Conservation (phyloP, 2,329 filamentous ascomycete species). For the Podosphaera fusca region DNA sequence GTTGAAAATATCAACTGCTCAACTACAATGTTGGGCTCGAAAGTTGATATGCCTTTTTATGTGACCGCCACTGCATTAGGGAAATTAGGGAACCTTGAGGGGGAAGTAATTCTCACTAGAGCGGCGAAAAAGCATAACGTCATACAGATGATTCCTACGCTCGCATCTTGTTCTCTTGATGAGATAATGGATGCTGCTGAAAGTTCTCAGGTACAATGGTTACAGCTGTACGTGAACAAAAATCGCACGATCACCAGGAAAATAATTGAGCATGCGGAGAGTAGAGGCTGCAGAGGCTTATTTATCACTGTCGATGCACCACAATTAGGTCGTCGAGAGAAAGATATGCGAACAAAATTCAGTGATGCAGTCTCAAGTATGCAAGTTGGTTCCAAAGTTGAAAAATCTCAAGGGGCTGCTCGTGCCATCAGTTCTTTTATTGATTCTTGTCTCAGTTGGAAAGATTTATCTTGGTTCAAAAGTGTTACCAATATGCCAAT, state of each 20-base stretch:
- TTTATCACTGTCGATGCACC: slow-evolving; percentile 98
- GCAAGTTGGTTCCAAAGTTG: slow-evolving; percentile 51
- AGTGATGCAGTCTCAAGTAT: slow-evolving; percentile 63
- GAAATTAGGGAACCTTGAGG: slow-evolving; percentile 82
- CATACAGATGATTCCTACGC: slow-evolving; percentile 94
- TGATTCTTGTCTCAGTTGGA: slow-evolving; percentile 82
- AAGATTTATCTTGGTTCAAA: slow-evolving; percentile 81
- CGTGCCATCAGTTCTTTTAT: slow-evolving; percentile 93
- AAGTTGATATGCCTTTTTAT: slow-evolving; percentile 74
- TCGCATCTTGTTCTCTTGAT: slow-evolving; percentile 92
- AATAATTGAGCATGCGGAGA: slow-evolving; percentile 81
- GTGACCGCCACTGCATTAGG: slow-evolving; percentile 89
- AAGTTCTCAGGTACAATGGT: slow-evolving; percentile 75
- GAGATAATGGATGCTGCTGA: slow-evolving; percentile 74
- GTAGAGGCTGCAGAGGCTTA: slow-evolving; percentile 74
- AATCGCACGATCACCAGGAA: slow-evolving; percentile 72
- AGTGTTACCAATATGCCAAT: slow-evolving; percentile 86
- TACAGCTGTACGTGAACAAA: slow-evolving; percentile 90
- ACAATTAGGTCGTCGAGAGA: slow-evolving; percentile 81
- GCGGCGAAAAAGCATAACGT: slow-evolving; percentile 71
- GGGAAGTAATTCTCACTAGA: slow-evolving; percentile 73
- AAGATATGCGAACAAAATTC: slow-evolving; percentile 93
- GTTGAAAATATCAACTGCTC: slow-evolving; percentile 70
- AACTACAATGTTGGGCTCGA: slow-evolving; percentile 84
- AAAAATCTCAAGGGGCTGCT: slow-evolving; percentile 77